A percentile compares a stretch with the other conserved stretches of the same genome.
These are phyloP conservation scores for Emergomyces pasteurianus DNA, from an alignment of 2,329 filamentous ascomycete species.

Conservation along the genomic window DNA sequence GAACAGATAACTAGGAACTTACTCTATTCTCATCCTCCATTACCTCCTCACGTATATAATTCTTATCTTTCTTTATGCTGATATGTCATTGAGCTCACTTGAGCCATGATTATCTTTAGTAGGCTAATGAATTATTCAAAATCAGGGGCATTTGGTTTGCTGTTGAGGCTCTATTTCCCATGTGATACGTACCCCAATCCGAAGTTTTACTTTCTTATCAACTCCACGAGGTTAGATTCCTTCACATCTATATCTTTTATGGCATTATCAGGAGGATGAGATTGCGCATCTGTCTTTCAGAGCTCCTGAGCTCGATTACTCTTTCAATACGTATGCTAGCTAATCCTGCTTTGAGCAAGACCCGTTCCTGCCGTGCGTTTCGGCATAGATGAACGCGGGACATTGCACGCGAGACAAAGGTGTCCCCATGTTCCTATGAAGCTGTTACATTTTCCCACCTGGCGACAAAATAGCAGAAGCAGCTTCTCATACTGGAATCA, in stretches of 20 bases:
- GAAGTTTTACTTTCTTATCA: not conserved
- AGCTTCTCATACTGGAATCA: not conserved
- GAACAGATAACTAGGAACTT: too few species aligned
- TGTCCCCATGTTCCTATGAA: not conserved
- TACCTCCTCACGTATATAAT: too few species aligned
- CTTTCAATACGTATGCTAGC: not conserved
- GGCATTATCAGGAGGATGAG: not conserved
- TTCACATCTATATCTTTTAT: not conserved
- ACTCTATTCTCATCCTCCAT: too few species aligned
- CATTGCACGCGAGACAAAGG: not conserved
- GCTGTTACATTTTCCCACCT: not conserved
- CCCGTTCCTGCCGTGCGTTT: not conserved
- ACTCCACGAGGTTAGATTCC: not conserved
- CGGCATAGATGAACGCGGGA: not conserved
- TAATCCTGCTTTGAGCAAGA: not conserved
- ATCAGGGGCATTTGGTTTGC: too few species aligned
- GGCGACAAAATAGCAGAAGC: not conserved
- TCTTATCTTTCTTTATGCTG: too few species aligned
- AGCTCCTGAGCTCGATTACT: not conserved
- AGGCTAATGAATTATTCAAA: too few species aligned
- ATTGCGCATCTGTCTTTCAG: not conserved
- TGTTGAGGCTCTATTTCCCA: too few species aligned
- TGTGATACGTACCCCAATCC: too few species aligned
- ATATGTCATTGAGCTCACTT: too few species aligned
- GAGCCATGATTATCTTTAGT: too few species aligned